Evolutionary conservation across 352 stramenopile species (phyloP).

Genomic region (Globisporangium middletonii): DNA sequence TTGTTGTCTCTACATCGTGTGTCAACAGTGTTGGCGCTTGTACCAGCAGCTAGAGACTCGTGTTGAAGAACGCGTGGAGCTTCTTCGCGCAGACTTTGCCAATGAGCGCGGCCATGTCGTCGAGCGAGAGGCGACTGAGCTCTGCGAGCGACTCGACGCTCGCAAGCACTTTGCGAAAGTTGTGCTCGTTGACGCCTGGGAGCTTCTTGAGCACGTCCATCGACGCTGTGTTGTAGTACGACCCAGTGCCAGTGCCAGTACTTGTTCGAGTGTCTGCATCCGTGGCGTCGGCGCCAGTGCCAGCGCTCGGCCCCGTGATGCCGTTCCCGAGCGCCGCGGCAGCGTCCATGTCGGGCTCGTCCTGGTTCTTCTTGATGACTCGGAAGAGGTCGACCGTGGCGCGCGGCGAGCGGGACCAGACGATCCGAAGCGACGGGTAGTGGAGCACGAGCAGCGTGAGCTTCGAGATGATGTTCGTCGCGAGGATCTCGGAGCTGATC

Average conservation of each 20-base stretch:
- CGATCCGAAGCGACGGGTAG: conserved; percentile 92
- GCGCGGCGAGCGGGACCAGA: conserved; percentile 93
- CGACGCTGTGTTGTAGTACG: conserved; percentile 86
- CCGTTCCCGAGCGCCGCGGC: conserved; percentile 63
- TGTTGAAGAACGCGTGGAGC: conserved; percentile 80
- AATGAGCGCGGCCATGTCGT: conserved; percentile 60
- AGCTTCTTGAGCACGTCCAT: conserved; percentile 94
- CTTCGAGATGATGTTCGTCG: conserved; percentile 92
- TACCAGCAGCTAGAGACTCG: conserved; percentile 25
- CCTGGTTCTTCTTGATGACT: conserved; percentile 75
- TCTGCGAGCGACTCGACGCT: conserved; percentile 71
- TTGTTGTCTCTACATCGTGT: too few relatives aligned
- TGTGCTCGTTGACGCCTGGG: conserved; percentile 94
- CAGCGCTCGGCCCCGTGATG: conserved; percentile 1
- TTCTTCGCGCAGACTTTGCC: conserved; percentile 72
- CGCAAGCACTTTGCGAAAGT: conserved; percentile 77
- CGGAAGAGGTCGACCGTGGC: conserved; percentile 87
- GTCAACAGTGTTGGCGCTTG: not conserved
- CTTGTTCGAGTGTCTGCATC: not conserved
- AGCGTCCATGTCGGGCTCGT: conserved; percentile 75
- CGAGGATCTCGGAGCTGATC: conserved; percentile 90
- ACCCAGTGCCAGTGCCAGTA: conserved; percentile 25
- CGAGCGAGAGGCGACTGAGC: conserved; percentile 55
- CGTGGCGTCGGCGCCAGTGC: conserved; percentile 12
- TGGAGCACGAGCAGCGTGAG: conserved; percentile 92